These are phyloP conservation scores for Babesia microti DNA, from an alignment of 169 alveolate genomes.

Conservation along the genomic window DNA sequence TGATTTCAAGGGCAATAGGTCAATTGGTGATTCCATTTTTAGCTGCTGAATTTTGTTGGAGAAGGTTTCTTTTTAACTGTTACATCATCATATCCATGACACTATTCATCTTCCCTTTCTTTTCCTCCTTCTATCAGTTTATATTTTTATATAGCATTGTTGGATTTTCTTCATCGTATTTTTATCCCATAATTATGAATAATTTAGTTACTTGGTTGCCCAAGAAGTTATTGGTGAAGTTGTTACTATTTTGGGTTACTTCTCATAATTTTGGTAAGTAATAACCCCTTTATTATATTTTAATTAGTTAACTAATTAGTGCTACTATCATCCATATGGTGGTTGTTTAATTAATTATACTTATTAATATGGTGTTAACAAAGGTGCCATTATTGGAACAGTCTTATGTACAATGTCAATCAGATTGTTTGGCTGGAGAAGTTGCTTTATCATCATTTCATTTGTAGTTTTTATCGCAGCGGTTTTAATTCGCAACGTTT, in stretches of 20 bases:
- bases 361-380: no score
- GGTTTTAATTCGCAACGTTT: no score
- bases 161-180: constrained; percentile 27
- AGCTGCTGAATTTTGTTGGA: constrained; percentile 7
- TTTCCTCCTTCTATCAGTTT: constrained; percentile 3
- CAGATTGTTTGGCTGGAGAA: no score
- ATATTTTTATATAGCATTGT: constrained; percentile 17
- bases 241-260: constrained; percentile 32
- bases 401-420: no score
- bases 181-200: constrained; percentile 17
- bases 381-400: no score
- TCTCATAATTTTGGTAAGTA: constrained; percentile 26
- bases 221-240: constrained; percentile 9
- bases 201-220: constrained; percentile 43
- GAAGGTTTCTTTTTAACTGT: constrained; percentile 6
- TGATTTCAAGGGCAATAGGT: constrained; percentile 14
- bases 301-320: no score
- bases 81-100: constrained; percentile 22
- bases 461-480: no score
- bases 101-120: constrained; percentile 6
- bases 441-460: no score
- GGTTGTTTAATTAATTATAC: no score
- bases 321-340: no score
- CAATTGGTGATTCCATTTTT: constrained; percentile 28
- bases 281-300: no score